Conservation (phyloP, 2,329 filamentous ascomycete genomes). For the Raffaelea deltoideospora region DNA sequence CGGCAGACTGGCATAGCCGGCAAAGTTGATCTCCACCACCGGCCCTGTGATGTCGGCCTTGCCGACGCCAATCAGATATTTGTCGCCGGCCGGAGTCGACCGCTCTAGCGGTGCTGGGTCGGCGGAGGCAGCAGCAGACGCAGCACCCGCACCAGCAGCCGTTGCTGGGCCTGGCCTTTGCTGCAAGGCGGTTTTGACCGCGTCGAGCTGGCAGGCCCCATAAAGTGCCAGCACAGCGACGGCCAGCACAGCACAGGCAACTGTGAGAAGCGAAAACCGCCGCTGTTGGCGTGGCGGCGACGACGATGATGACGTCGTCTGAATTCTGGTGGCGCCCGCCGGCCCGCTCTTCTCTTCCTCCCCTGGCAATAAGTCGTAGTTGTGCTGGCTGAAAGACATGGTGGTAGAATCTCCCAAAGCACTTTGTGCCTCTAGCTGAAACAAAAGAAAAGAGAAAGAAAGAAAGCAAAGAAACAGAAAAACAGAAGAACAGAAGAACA, state of each 20-base stretch:
- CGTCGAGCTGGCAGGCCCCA: slow-evolving; percentile 13
- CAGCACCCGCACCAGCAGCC: no score
- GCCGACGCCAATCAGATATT: slow-evolving; percentile 38
- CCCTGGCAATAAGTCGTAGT: not conserved
- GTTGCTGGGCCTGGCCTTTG: no score
- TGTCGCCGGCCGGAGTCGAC: slow-evolving; percentile 17
- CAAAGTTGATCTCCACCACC: slow-evolving; percentile 79
- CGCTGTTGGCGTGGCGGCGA: no score
- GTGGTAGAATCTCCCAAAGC: no score
- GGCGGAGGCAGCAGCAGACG: not conserved
- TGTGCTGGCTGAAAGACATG: not conserved
- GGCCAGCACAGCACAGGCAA: slow-evolving; percentile 16
- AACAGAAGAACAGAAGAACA: no score
- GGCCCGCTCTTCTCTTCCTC: not conserved
- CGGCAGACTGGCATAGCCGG: slow-evolving; percentile 77
- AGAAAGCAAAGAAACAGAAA: no score
- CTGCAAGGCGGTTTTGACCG: not conserved
- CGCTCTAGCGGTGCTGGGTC: slow-evolving; percentile 6
- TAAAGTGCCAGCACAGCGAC: slow-evolving; percentile 20
- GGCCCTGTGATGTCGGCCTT: slow-evolving; percentile 52
- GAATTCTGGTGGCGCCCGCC: no score
- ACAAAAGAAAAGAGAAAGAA: no score
- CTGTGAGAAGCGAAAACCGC: slow-evolving; percentile 9
- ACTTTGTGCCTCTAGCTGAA: no score
- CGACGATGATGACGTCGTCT: no score